phyloP scores from a whole-genome alignment of 257 asterid species.

The Salvia rosmarinus region DNA sequence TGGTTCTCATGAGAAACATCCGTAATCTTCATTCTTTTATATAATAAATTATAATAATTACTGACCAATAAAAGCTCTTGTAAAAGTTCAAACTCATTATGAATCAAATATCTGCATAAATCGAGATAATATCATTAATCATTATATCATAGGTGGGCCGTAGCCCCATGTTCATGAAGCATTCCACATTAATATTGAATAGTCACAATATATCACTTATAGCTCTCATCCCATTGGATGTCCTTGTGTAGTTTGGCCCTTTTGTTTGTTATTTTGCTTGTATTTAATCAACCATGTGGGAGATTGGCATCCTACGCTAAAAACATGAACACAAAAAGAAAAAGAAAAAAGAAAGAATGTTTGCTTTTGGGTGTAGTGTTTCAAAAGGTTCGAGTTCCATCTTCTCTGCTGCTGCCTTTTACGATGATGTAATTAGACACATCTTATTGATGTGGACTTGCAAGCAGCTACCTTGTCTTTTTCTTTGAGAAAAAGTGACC shows the following conservation, averaged over 20 bases:
- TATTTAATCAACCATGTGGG: slow-evolving; percentile 11
- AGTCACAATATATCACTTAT: background rate
- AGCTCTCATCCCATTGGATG: slow-evolving; percentile 11
- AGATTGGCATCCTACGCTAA: slow-evolving; percentile 8
- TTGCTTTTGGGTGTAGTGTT: slow-evolving; percentile 27
- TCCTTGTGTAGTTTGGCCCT: slow-evolving; percentile 19
- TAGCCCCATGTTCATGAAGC: background rate
- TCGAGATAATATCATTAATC: background rate
- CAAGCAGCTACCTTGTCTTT: background rate
- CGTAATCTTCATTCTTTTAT: too few species aligned
- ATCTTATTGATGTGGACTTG: background rate
- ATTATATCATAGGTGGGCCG: too few species aligned
- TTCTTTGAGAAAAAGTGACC: background rate
- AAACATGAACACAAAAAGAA: background rate
- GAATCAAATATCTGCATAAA: background rate
- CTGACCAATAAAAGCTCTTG: background rate
- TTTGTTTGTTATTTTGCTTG: slow-evolving; percentile 3
- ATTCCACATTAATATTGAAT: background rate
- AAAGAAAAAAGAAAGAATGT: slow-evolving; percentile 9
- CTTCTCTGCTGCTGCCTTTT: slow-evolving; percentile 2
- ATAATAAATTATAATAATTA: too few species aligned
- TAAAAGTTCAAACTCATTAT: too few species aligned
- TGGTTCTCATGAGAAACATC: too few species aligned
- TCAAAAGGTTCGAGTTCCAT: background rate
- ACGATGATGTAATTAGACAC: background rate